Evolutionary conservation across 495 filamentous ascomycete genomes (phyloP), one percentile per base, ranked within the genome.

Genomic region (Penicillium silybi): DNA sequence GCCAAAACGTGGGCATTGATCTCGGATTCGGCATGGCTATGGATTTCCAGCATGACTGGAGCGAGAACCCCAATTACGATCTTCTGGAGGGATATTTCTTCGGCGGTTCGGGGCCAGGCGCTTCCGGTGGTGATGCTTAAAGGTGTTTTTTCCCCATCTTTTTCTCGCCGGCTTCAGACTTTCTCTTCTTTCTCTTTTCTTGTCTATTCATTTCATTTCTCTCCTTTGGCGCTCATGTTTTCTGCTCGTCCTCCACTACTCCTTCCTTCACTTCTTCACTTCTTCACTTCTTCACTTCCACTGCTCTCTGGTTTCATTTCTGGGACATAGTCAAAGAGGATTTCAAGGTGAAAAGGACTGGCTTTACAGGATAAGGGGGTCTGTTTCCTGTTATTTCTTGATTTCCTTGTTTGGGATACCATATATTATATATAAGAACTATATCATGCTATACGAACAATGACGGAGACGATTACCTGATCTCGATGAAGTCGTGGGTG

Each of bases 71-170:
- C 50, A 86, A 86, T 49, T 80, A 92, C 58, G 90, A 95, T 78
- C 68, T 96, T 25, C 88, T 96, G 65, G 89, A 95, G 67, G 91
- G 89, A 0, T 95, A 92, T 65, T 96, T 92, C 74, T 96, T 96
- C 72, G 91, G 91, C 17, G 72, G 72, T 20, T 64, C 64, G 32
- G 71, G 71, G 20, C 50, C 58, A 34, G 70, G 67, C 29, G 57
- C 66, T 38, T 42, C 63, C 41, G 65, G 67, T 45, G 60, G 59
- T 18, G 57, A 63, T 60, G 48, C 46, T 29, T 66, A 54, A 57
- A 41, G 29, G 15, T 25, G 53, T 19, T 17, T 25, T 41, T 29
- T 19, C 25, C n/a, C n/a, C n/a, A n/a, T n/a, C 27, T 35, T 43
- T 49, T 45, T 48, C 46, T 35, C 22, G n/a, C 13, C 27, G 41